phyloP scores from a whole-genome alignment of 2,329 filamentous ascomycete genomes.

The Phialophora verrucosa region DNA sequence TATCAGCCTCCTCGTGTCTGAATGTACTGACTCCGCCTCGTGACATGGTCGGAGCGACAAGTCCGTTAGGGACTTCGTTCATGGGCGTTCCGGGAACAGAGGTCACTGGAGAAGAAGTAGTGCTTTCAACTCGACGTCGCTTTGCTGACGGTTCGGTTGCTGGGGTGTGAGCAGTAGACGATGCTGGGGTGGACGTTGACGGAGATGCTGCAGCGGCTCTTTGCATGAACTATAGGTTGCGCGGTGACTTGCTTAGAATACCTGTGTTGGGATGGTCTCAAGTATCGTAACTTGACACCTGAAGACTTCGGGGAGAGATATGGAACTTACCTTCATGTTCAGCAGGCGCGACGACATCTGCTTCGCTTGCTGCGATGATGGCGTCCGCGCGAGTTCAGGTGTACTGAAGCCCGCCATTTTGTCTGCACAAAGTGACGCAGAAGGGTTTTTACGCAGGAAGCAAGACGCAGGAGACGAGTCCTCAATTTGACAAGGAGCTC shows the following conservation, averaged over 20 bases:
- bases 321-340: conserved; percentile 39
- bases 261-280: not conserved
- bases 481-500: not conserved
- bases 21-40: conserved; percentile 31
- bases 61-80: not conserved
- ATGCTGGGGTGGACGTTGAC: conserved; percentile 18
- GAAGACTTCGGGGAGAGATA: not conserved
- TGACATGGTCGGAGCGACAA: conserved; percentile 10
- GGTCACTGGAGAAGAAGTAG: conserved; percentile 15
- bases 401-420: conserved; percentile 33
- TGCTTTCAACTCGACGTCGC: conserved; percentile 31
- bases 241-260: conserved; percentile 2
- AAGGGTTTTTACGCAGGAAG: not conserved
- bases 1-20: conserved; percentile 32
- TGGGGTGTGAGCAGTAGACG: conserved; percentile 26
- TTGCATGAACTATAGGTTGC: conserved; percentile 39
- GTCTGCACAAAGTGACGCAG: not conserved
- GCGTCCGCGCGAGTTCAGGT: conserved; percentile 18
- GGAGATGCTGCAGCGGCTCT: conserved; percentile 31
- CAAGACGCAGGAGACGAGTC: not conserved
- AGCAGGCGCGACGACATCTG: conserved; percentile 39
- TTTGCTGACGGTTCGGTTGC: conserved; percentile 32
- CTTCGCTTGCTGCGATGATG: conserved; percentile 30
- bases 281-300: not conserved
- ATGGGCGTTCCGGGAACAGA: conserved; percentile 27